phyloP scores from a whole-genome alignment of 768 basidiomycete genomes.

The Pleurotus sapidus region DNA sequence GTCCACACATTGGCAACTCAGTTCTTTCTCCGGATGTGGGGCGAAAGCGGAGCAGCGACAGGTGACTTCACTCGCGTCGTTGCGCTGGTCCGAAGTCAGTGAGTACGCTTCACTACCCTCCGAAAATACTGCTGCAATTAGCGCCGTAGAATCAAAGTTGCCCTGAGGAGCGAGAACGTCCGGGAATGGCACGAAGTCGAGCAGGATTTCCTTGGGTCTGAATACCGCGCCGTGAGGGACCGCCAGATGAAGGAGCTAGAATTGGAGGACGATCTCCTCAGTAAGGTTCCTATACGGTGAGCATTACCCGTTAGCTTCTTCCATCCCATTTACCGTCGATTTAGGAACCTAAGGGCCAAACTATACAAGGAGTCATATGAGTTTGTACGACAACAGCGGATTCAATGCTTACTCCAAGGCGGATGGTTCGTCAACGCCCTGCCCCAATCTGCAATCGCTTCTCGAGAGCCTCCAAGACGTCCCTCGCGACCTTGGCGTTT shows the following conservation, averaged over 20 bases:
- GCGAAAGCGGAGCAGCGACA: slow-evolving; percentile 74
- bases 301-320: slow-evolving; percentile 17
- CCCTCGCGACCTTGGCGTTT: slow-evolving; percentile 79
- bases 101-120: slow-evolving; percentile 28
- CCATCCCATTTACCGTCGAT: slow-evolving; percentile 3
- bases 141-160: slow-evolving; percentile 63
- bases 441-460: slow-evolving; percentile 42
- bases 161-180: slow-evolving; percentile 68
- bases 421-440: slow-evolving; percentile 90
- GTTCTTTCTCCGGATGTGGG: slow-evolving; percentile 94
- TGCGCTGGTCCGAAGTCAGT: slow-evolving; percentile 83
- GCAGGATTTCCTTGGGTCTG: slow-evolving; percentile 73
- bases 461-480: slow-evolving; percentile 51
- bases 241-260: slow-evolving; percentile 91
- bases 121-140: background rate
- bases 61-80: slow-evolving; percentile 79
- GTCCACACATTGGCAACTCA: slow-evolving; percentile 79
- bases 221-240: slow-evolving; percentile 84
- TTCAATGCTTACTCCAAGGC: slow-evolving; percentile 84
- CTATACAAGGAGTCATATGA: slow-evolving; percentile 89
- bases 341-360: slow-evolving; percentile 81
- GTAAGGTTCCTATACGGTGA: slow-evolving; percentile 82
- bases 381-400: slow-evolving; percentile 85
- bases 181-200: slow-evolving; percentile 85
- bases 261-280: slow-evolving; percentile 81